Evolutionary conservation across 257 asterid species (phyloP).

Genomic region (Euphrasia confusa): DNA sequence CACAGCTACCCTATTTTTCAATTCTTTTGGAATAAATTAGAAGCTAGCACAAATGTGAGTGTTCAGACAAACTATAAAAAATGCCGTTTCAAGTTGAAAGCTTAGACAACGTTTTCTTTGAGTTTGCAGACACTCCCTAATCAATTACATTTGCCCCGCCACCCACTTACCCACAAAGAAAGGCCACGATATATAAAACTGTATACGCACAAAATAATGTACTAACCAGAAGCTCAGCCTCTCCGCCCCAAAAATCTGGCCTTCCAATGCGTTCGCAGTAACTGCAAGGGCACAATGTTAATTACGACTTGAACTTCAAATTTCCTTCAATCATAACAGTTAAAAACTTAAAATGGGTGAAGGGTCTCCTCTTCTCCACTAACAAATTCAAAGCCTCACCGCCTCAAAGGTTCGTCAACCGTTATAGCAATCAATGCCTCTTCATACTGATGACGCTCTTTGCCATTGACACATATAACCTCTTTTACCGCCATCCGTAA

Average conservation of each 20-base stretch:
- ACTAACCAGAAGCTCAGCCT: conserved; percentile 92
- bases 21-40: too few species aligned
- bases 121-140: neutral
- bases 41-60: too few species aligned
- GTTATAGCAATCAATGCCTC: conserved; percentile 92
- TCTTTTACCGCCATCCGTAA: conserved; percentile 93
- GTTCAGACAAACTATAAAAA: too few species aligned
- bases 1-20: too few species aligned
- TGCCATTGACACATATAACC: conserved; percentile 64
- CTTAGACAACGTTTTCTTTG: too few species aligned
- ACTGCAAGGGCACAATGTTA: conserved; percentile 39
- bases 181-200: neutral
- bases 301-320: neutral
- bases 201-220: neutral
- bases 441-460: conserved; percentile 58
- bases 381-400: conserved; percentile 47
- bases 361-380: neutral
- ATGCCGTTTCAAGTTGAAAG: too few species aligned
- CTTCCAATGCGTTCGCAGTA: conserved; percentile 89
- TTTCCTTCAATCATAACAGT: neutral
- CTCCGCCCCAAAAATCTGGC: conserved; percentile 98
- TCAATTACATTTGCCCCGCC: too few species aligned
- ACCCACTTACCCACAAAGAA: neutral
- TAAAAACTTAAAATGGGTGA: too few species aligned
- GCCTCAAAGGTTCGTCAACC: conserved; percentile 76